Conservation (phyloP, 2,329 filamentous ascomycete genomes). For the Boeremia exigua region DNA sequence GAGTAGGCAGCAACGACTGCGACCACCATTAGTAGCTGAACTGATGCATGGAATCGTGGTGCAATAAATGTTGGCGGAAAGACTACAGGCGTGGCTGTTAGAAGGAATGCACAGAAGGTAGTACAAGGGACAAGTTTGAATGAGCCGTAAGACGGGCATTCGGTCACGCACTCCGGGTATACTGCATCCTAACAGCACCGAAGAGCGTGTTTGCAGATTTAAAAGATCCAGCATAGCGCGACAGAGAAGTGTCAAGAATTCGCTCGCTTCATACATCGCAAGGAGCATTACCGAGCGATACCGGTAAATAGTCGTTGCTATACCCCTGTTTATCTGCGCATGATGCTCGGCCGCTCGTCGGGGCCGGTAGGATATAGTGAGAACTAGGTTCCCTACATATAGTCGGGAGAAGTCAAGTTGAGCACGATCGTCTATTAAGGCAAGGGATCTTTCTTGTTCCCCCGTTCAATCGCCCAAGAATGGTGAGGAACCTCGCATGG, state of each 20-base stretch:
- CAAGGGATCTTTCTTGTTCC: not conserved
- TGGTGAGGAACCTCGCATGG: not conserved
- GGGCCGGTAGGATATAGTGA: too few relatives aligned
- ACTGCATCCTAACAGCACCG: not conserved
- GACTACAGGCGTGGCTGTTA: not conserved
- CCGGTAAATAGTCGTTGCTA: too few relatives aligned
- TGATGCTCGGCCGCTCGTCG: too few relatives aligned
- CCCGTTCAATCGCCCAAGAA: not conserved
- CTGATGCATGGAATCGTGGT: not conserved
- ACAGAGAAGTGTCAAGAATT: too few relatives aligned
- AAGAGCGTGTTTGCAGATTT: too few relatives aligned
- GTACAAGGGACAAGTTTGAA: not conserved
- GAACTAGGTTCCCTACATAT: not conserved
- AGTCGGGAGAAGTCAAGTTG: not conserved
- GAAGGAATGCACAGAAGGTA: constrained; percentile 7
- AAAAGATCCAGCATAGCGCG: too few relatives aligned
- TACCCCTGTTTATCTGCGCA: too few relatives aligned
- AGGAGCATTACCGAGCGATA: too few relatives aligned
- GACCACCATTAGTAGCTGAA: not conserved
- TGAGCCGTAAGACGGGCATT: not conserved
- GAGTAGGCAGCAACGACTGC: not conserved
- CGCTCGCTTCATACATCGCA: too few relatives aligned
- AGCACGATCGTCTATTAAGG: not conserved
- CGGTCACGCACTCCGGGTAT: not conserved
- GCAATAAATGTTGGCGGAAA: not conserved